Base-by-base conservation (phyloP, 2,329 filamentous ascomycete species). In the Phaeomoniella chlamydospora region DNA sequence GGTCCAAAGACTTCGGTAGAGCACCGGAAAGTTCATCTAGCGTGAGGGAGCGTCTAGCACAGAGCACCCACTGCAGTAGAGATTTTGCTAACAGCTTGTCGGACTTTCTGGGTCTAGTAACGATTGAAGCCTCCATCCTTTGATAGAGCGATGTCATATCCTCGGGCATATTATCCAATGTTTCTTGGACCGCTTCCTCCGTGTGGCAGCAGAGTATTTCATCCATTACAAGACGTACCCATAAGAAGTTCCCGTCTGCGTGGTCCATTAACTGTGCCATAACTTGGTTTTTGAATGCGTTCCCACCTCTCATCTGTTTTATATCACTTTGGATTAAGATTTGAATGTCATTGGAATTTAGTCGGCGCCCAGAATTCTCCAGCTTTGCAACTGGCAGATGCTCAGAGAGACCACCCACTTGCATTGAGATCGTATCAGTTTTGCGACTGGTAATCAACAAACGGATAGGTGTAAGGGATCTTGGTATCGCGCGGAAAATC, bases 381-480 rank as follows among this genome's bases (percentile, higher is more conserved):
- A 15, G 15, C 15, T 6, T 3, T 39, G 18, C n/a, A 29, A 26
- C 13, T 37, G 37, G 13, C 34, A 26, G 5, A 43, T n/a, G 3
- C 29, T 35, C 1, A 37, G 30, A 16, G 39, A 6, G n/a, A n/a
- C 41, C 3, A 35, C n/a, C n/a, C n/a, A n/a, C n/a, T n/a, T n/a
- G n/a, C n/a, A n/a, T 22, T 2, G 15, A 17, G 13, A 43, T 12
- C 13, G 11, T 12, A 12, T 36, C 31, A 5, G 37, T 41, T 11
- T 17, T 29, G 35, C 56, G 51, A 29, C 54, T 52, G n/a, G 52
- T 16, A 4, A 58, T 2, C 6, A 58, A 37, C 13, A 59, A 38
- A 0, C 53, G 42, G 5, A 56, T 40, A 4, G 54, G 49, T 2
- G 43, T 39, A 2, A 62, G 39, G 2, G 59, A 31, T 16, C 43